A percentile compares a stretch with the other conserved stretches of the same genome.
Evolutionary conservation across 306 rosid species (phyloP).

Genomic region (Corylus americana): DNA sequence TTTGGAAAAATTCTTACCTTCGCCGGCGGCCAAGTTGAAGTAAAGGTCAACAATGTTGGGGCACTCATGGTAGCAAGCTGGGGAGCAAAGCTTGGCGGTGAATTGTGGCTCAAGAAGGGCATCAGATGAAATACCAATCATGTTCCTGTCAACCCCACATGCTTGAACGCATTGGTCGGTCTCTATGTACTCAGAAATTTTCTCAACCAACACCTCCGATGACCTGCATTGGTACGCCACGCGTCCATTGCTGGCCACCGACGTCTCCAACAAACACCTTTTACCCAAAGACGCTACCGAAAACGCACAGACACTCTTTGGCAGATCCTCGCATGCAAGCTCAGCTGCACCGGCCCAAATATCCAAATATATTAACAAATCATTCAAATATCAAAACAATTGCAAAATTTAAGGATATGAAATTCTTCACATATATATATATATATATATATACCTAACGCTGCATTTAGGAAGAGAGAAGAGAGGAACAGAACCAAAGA

Average conservation of each 20-base stretch:
- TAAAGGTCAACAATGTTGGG: constrained; percentile 75
- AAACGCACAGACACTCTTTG: constrained; percentile 58
- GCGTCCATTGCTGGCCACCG: constrained; percentile 34
- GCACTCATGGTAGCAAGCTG: constrained; percentile 63
- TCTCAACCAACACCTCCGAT: constrained; percentile 71
- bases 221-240: constrained; percentile 68
- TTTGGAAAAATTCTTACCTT: constrained; percentile 29
- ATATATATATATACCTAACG: neutral
- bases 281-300: constrained; percentile 83
- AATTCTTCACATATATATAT: no score
- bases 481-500: no score
- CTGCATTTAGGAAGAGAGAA: no score
- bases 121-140: constrained; percentile 80
- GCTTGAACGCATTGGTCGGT: constrained; percentile 62
- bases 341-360: constrained; percentile 32
- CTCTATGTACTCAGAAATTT: constrained; percentile 67
- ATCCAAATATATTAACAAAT: neutral
- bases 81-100: constrained; percentile 68
- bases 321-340: constrained; percentile 65
- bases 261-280: constrained; percentile 75
- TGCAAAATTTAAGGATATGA: neutral
- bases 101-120: constrained; percentile 73
- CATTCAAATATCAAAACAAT: neutral
- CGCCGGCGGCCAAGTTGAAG: constrained; percentile 79
- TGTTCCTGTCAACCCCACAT: constrained; percentile 71